Evolutionary conservation across 495 filamentous ascomycete species (phyloP), one percentile per base, ranked within the genome.

Genomic region (Trichoderma asperelloides): DNA sequence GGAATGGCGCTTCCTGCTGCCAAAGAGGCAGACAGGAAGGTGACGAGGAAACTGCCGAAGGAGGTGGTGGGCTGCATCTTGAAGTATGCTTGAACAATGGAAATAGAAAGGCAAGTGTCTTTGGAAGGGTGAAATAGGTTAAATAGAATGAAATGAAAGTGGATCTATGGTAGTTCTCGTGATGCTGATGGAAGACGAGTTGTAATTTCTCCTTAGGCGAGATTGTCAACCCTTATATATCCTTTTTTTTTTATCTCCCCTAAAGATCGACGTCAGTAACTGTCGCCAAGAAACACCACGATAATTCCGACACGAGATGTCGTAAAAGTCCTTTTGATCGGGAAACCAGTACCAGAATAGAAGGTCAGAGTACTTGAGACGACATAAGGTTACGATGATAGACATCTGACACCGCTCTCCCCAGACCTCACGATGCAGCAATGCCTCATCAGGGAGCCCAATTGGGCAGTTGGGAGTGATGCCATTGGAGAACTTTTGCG

Each of bases 1-100:
- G 55, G 55, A 60, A 60, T 12, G 16, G 25, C 55, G 30, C 55
- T 60, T 9, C 55, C 55, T 60, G 55, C 55, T 30, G 55, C 55
- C 55, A 60, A 13, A 18, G 55, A 60, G 55, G 55, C 55, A 15
- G 55, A 28, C 55, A 60, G 55, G 55, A 60, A 28, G 4, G 55
- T 60, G 55, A 60, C 55, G 55, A 60, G 55, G 55, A 60, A 60
- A 18, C 23, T 60, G 25, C 55, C 55, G 30, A 60, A 60, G 23
- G 23, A 13, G 25, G n/a, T 23, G 49, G 55, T 23, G 49, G 55
- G 55, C 55, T 60, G 55, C 55, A 60, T 60, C n/a, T 23, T 60
- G 23, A 30, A 30, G 27, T 28, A 1, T 28, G 43, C 16, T 28
- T 60, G 55, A 30, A 16, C 25, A 60, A 60, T 28, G 12, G n/a